phyloP scores from a whole-genome alignment of 768 basidiomycete species.

The Royoungia palumana region DNA sequence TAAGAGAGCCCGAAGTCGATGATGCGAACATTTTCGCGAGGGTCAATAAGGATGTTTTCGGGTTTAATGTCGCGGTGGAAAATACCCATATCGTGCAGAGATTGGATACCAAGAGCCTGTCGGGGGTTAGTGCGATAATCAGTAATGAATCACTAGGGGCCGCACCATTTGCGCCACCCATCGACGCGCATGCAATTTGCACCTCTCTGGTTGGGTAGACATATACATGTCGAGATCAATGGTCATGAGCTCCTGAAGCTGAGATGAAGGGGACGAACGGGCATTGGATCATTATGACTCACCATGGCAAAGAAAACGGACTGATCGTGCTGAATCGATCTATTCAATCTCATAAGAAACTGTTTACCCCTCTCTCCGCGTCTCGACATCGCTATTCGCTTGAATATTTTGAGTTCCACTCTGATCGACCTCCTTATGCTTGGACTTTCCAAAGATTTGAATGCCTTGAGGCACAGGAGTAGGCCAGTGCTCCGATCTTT shows the following conservation, averaged over 20 bases:
- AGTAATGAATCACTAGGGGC: not conserved
- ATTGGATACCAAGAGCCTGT: constrained; percentile 39
- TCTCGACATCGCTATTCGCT: constrained; percentile 28
- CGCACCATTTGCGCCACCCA: constrained; percentile 43
- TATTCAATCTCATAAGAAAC: constrained; percentile 40
- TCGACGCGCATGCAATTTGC: constrained; percentile 27
- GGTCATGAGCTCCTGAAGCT: constrained; percentile 39
- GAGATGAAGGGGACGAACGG: not conserved
- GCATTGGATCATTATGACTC: constrained; percentile 3
- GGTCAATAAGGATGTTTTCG: constrained; percentile 62
- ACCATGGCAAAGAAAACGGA: constrained; percentile 41
- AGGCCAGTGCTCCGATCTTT: constrained; percentile 27
- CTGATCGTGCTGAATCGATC: constrained; percentile 31
- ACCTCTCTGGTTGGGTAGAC: constrained; percentile 16
- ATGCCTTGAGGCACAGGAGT: constrained; percentile 39
- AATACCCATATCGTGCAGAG: constrained; percentile 57
- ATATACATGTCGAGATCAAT: constrained; percentile 36
- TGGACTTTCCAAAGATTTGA: constrained; percentile 14
- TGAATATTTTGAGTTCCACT: constrained; percentile 36
- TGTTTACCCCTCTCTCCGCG: constrained; percentile 20
- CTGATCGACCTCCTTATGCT: constrained; percentile 17
- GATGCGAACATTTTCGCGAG: constrained; percentile 37
- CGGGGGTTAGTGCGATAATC: constrained; percentile 1
- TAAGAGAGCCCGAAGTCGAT: constrained; percentile 41
- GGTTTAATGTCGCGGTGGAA: constrained; percentile 70